These are phyloP conservation scores for Yamadazyma kitorensis DNA, from an alignment of 805 yeast genomes.

Conservation along the genomic window DNA sequence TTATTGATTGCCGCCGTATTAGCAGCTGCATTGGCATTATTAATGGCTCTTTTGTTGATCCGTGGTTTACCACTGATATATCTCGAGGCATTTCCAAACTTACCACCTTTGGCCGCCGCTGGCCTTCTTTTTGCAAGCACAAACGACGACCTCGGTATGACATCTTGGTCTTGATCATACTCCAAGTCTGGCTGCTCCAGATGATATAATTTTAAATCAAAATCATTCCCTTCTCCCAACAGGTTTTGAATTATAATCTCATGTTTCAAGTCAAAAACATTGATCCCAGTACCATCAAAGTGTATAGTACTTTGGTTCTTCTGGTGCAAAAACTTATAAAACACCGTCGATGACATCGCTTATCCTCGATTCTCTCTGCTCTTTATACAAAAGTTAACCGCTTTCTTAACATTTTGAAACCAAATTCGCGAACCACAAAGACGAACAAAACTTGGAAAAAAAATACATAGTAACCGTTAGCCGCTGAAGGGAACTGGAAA, in stretches of 20 bases:
- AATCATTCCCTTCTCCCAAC: constrained; percentile 80
- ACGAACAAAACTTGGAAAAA: no score
- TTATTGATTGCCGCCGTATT: constrained; percentile 16
- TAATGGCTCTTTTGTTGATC: constrained; percentile 39
- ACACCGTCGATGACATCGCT: constrained; percentile 80
- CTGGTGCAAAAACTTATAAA: constrained; percentile 83
- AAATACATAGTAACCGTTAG: no score
- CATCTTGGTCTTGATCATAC: constrained; percentile 83
- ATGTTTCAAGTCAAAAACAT: constrained; percentile 90
- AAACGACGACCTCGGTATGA: constrained; percentile 85
- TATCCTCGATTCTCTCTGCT: no score
- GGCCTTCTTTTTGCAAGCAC: constrained; percentile 83
- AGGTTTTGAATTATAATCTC: constrained; percentile 82
- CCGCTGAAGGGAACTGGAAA: no score
- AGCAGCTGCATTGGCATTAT: constrained; percentile 21
- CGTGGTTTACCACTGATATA: constrained; percentile 72
- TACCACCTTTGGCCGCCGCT: constrained; percentile 41
- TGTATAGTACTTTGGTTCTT: constrained; percentile 71
- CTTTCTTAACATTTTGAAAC: no score
- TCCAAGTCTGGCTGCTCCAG: constrained; percentile 56
- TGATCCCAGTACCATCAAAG: constrained; percentile 95
- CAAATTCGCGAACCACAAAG: no score
- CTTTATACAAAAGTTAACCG: no score
- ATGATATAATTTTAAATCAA: constrained; percentile 70
- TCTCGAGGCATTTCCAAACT: constrained; percentile 58